These are phyloP conservation scores for Dillenia turbinata DNA, from an alignment of 164 flowering plant genomes.

Conservation along the genomic window DNA sequence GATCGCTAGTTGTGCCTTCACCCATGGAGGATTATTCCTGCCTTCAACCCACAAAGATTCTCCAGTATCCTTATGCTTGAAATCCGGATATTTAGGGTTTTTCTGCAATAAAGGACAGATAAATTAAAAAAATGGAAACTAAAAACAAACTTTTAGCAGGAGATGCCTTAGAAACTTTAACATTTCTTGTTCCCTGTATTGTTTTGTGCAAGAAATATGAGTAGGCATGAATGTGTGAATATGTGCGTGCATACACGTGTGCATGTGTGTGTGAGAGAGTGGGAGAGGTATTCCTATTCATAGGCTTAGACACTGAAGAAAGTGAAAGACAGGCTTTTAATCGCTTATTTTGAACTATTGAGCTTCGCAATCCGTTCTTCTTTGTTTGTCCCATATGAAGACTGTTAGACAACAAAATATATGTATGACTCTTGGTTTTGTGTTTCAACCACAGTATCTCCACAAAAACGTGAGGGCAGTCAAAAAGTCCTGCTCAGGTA, in stretches of 20 bases:
- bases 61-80: constrained; percentile 95
- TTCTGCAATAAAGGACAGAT: constrained; percentile 37
- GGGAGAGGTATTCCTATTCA: no score
- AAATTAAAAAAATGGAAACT: not conserved
- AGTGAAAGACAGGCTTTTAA: no score
- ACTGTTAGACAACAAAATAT: no score
- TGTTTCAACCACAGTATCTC: no score
- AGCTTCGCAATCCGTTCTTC: no score
- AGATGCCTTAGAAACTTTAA: not conserved
- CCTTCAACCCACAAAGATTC: constrained; percentile 92
- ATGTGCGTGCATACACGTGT: not conserved
- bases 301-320: no score
- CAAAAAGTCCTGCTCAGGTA: no score
- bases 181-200: not conserved
- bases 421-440: no score
- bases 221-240: not conserved
- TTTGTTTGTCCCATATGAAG: no score
- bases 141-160: not conserved
- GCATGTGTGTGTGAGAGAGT: no score
- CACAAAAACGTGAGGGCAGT: no score
- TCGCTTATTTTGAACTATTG: no score
- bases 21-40: constrained; percentile 81
- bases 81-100: constrained; percentile 82
- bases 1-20: constrained; percentile 71
- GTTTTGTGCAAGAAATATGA: not conserved